Conservation (phyloP, 768 basidiomycete species). For the Amanita rimosa region DNA sequence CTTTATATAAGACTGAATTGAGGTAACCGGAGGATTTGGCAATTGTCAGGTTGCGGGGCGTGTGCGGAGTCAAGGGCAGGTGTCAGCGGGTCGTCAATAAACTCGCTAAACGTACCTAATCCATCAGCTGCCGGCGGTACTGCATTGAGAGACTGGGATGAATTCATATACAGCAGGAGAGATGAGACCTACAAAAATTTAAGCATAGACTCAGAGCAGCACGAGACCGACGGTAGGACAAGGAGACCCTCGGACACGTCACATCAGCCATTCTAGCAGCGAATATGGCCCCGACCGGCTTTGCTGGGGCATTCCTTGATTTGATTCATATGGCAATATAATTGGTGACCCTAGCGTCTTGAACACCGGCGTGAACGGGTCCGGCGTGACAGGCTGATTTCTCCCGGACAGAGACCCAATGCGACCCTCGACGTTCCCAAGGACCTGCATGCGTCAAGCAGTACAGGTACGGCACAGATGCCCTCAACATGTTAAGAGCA, state of each 20-base stretch:
- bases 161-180: not conserved
- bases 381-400: not conserved
- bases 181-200: not conserved
- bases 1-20: slow-evolving; percentile 16
- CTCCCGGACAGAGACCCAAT: not conserved
- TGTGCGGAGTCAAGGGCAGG: slow-evolving; percentile 3
- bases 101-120: slow-evolving; percentile 2
- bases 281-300: not conserved
- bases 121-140: slow-evolving; percentile 5
- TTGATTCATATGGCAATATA: not conserved
- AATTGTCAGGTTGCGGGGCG: slow-evolving; percentile 13
- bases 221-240: not conserved
- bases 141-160: not conserved
- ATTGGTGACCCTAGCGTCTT: not conserved
- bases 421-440: not conserved
- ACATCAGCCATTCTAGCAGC: not conserved
- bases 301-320: not conserved
- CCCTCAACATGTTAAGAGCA: too few relatives aligned
- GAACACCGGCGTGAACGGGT: not conserved
- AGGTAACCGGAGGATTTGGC: slow-evolving; percentile 16
- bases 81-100: slow-evolving; percentile 6
- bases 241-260: slow-evolving; percentile 2
- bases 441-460: not conserved
- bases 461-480: not conserved
- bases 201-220: not conserved